A percentile compares a stretch with the other conserved stretches of the same genome.
phyloP scores from a whole-genome alignment of 768 basidiomycete species.

The Russula griseocarnosa region DNA sequence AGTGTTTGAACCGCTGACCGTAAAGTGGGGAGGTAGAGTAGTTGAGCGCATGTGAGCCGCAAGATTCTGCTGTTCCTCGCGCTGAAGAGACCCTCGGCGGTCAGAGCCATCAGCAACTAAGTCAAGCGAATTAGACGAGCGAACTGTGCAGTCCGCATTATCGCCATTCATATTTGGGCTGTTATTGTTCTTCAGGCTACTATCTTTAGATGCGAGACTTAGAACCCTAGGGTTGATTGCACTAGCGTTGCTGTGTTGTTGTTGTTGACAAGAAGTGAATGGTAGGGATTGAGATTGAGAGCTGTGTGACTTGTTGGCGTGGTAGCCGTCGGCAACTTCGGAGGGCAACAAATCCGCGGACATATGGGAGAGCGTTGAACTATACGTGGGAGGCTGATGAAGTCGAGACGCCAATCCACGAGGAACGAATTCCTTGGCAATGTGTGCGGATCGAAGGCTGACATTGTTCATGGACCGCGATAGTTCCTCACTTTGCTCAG shows the following conservation, averaged over 20 bases:
- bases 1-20: slow-evolving; percentile 13
- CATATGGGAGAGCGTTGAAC: slow-evolving; percentile 10
- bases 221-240: slow-evolving; percentile 18
- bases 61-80: slow-evolving; percentile 25
- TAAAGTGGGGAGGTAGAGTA: slow-evolving; percentile 28
- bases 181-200: slow-evolving; percentile 14
- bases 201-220: slow-evolving; percentile 18
- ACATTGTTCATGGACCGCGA: slow-evolving; percentile 22
- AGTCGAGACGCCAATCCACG: slow-evolving; percentile 20
- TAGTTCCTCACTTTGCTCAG: slow-evolving; percentile 14
- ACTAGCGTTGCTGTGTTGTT: slow-evolving; percentile 9
- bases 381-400: slow-evolving; percentile 4
- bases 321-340: slow-evolving; percentile 8
- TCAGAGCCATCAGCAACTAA: slow-evolving; percentile 17
- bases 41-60: slow-evolving; percentile 28
- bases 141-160: slow-evolving; percentile 10
- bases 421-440: slow-evolving; percentile 28
- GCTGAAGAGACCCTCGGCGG: slow-evolving; percentile 8
- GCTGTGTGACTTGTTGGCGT: slow-evolving; percentile 10
- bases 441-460: slow-evolving; percentile 19
- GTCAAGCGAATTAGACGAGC: slow-evolving; percentile 19
- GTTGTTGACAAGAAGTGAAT: slow-evolving; percentile 14
- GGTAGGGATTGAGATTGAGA: slow-evolving; percentile 6
- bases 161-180: slow-evolving; percentile 8
- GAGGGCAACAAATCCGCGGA: slow-evolving; percentile 11